phyloP scores from a whole-genome alignment of 345 rosid genomes.

The Anacardium occidentale region DNA sequence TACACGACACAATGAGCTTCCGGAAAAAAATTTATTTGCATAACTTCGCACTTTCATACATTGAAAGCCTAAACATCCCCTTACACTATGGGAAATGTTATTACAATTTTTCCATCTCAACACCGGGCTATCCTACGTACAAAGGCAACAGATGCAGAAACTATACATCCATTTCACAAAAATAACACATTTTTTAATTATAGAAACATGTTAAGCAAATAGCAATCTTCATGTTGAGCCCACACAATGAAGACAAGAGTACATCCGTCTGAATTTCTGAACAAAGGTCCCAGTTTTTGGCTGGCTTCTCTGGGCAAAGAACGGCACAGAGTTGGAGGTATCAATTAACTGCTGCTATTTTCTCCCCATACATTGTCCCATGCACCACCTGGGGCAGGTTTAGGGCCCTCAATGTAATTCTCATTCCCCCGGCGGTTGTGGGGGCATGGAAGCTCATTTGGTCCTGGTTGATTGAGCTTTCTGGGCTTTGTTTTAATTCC shows the following conservation, averaged over 20 bases:
- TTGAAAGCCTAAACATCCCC: too few relatives aligned
- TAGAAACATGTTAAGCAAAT: slow-evolving; percentile 17
- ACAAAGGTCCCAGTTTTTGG: slow-evolving; percentile 7
- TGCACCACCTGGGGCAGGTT: slow-evolving; percentile 64
- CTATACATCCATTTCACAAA: background rate
- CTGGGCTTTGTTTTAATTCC: slow-evolving; percentile 76
- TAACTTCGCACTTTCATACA: too few relatives aligned
- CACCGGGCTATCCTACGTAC: too few relatives aligned
- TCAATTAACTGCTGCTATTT: slow-evolving; percentile 26
- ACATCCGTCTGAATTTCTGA: background rate
- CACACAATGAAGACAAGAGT: background rate
- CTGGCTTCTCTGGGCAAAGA: background rate
- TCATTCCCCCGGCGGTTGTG: slow-evolving; percentile 51
- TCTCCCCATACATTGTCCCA: slow-evolving; percentile 96
- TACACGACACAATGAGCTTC: too few relatives aligned
- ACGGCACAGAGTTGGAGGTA: background rate
- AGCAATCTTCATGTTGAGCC: background rate
- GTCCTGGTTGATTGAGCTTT: slow-evolving; percentile 62
- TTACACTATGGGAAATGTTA: too few relatives aligned
- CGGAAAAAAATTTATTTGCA: too few relatives aligned
- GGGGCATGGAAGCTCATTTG: slow-evolving; percentile 62
- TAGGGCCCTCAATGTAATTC: slow-evolving; percentile 71
- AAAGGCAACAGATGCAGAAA: background rate
- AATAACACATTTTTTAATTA: background rate
- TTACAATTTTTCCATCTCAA: too few relatives aligned